Evolutionary conservation across 2,329 filamentous ascomycete genomes (phyloP).

Genomic region (Colletotrichum shisoi): DNA sequence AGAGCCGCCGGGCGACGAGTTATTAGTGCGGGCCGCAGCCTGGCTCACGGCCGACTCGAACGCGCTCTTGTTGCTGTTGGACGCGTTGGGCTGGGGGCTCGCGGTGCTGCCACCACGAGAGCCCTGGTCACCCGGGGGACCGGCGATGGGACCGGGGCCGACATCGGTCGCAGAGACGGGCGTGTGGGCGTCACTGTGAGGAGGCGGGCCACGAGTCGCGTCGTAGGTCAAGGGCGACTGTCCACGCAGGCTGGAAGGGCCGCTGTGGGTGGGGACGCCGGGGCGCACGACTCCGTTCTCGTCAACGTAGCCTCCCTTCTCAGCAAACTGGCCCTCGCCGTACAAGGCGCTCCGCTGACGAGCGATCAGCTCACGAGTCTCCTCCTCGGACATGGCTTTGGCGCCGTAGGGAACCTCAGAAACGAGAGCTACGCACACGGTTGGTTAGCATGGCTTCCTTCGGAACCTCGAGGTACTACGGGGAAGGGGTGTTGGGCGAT

Average conservation of each 20-base stretch:
- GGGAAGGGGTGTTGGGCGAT: slow-evolving; percentile 32
- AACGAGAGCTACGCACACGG: slow-evolving; percentile 37
- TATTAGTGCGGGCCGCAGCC: slow-evolving; percentile 79
- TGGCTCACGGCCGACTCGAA: slow-evolving; percentile 72
- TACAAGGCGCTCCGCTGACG: slow-evolving; percentile 95
- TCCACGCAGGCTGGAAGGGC: slow-evolving; percentile 72
- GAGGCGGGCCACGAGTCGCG: slow-evolving; percentile 50
- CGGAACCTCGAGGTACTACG: slow-evolving; percentile 36
- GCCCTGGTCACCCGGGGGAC: slow-evolving; percentile 61
- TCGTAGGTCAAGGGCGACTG: slow-evolving; percentile 82
- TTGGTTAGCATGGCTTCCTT: slow-evolving; percentile 38
- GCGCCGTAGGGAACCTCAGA: slow-evolving; percentile 50
- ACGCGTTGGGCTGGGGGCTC: slow-evolving; percentile 76
- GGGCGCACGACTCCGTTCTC: slow-evolving; percentile 70
- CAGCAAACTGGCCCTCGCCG: slow-evolving; percentile 76
- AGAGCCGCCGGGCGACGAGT: slow-evolving; percentile 82
- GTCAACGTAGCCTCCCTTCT: slow-evolving; percentile 71
- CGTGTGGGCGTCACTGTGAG: slow-evolving; percentile 61
- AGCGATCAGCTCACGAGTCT: slow-evolving; percentile 93
- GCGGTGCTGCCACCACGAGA: slow-evolving; percentile 84
- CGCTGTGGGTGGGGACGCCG: slow-evolving; percentile 71
- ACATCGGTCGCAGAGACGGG: slow-evolving; percentile 53
- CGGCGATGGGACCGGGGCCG: slow-evolving; percentile 53
- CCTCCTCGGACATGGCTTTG: slow-evolving; percentile 94
- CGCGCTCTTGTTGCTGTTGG: slow-evolving; percentile 60